Evolutionary conservation across 2,329 filamentous ascomycete species (phyloP).

Genomic region (Aciculosporium take): DNA sequence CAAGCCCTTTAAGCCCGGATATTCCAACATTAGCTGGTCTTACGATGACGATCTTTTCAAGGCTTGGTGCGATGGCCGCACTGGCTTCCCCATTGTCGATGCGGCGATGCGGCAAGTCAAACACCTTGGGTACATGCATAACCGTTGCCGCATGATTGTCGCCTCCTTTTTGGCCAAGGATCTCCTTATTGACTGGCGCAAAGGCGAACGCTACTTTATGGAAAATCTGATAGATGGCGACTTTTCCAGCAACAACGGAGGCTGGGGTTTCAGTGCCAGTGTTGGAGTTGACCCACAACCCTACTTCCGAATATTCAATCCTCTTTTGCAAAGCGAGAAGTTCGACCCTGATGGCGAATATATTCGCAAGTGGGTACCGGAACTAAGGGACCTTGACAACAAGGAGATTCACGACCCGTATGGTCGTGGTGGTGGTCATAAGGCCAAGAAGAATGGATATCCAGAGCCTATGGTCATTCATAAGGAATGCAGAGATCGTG

Average conservation of each 20-base stretch:
- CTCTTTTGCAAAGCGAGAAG: slow-evolving; percentile 69
- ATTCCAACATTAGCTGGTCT: slow-evolving; percentile 71
- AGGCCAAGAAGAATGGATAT: slow-evolving; percentile 55
- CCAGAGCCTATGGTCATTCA: slow-evolving; percentile 64
- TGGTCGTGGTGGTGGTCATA: slow-evolving; percentile 41
- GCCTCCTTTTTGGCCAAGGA: slow-evolving; percentile 73
- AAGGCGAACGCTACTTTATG: slow-evolving; percentile 75
- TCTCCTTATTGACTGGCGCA: slow-evolving; percentile 68
- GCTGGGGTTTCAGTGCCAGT: slow-evolving; percentile 43
- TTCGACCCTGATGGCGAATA: slow-evolving; percentile 70
- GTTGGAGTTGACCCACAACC: slow-evolving; percentile 75
- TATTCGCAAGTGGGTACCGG: slow-evolving; percentile 70
- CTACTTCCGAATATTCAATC: slow-evolving; percentile 86
- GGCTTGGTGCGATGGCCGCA: slow-evolving; percentile 60
- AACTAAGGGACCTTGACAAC: slow-evolving; percentile 48
- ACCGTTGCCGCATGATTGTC: slow-evolving; percentile 71
- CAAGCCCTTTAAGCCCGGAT: slow-evolving; percentile 63
- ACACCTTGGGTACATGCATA: slow-evolving; percentile 64
- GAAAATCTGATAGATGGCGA: slow-evolving; percentile 65
- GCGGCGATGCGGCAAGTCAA: slow-evolving; percentile 71
- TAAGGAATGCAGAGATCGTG: slow-evolving; percentile 50
- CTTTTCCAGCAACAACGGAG: slow-evolving; percentile 62
- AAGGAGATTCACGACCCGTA: slow-evolving; percentile 75
- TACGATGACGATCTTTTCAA: slow-evolving; percentile 55
- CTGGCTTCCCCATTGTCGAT: slow-evolving; percentile 73